Base-by-base conservation (phyloP, 805 yeast genomes). In the Pichia californica region DNA sequence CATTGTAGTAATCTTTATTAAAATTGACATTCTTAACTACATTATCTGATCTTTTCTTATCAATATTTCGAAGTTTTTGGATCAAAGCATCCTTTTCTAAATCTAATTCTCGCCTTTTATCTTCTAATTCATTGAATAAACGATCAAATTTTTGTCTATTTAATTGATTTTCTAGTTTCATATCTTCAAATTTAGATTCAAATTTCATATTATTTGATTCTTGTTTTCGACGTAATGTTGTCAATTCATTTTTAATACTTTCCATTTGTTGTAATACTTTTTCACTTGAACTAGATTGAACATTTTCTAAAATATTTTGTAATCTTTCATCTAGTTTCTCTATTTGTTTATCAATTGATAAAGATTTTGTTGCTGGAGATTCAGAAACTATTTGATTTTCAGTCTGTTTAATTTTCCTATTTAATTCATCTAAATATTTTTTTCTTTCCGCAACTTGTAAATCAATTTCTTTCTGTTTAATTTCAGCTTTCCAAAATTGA, bases 171-270 rank as follows among this genome's bases (percentile, higher is more conserved):
- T 83, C 82, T 56, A 72, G 70, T 52, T 74, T 78, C 55, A 82
- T 66, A 58, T 77, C 78, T 50, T 77, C 76, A 61, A 81, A 73
- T 56, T 81, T 87, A 45, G 74, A 73, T 57, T 85, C 91, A 59
- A 82, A 78, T 41, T 74, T 67, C 57, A 85, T 83, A 20, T 82
- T 79, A 49, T 71, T 68, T 20, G 81, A 75, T n/a, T 61, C 64
- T 41, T 61, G 62, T 15, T 54, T 51, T 13, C 52, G 52, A 16
- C 54, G 50, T 39, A 61, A 41, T 4, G 43, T 40, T 8, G 52
- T 32, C 20, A 57, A 41, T 32, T 58, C 61, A 19, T 49, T 50
- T 35, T 52, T 56, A 14, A 58, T 48, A 11, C 44, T 45, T 1
- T 45, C 44, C 14, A 58, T 38, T 35, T 54, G 58, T 11, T 42